Evolutionary conservation across 164 flowering plant genomes (phyloP), one percentile per base, ranked within the genome.

Genomic region (Euptelea pleiosperma): DNA sequence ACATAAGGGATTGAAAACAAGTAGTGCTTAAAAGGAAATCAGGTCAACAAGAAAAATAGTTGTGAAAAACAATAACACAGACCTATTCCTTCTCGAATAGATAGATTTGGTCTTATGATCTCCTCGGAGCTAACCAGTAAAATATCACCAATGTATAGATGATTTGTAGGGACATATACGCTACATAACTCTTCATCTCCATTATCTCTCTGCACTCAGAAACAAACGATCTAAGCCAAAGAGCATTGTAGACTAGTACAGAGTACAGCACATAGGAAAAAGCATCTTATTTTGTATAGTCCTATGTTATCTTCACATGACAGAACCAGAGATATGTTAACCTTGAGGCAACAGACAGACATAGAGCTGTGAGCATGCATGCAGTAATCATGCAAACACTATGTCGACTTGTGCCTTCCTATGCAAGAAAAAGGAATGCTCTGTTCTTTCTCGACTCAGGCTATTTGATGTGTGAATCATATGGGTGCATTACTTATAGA

Each of bases 41-140:
- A 21, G 2, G 2, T 1, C 8, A 1, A 36, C 24, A 12, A 52
- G 4, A 19, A 51, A 43, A 8, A 3, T 6, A 41, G 53, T 5
- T 9, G 55, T 43, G 15, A 42, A 39, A 39, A 24, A 8, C 40
- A 36, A 36, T 9, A 51, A 52, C 37, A 30, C 78, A 36, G 46
- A 87, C 94, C 94, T 77, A 87, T 87, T 57, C 94, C 94, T 77
- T 87, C 94, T 34, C 94, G 77, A 58, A 87, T 82, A 18, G 93
- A 86, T 6, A 86, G 73, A 65, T 84, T 84, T 57, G 93, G 89
- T 64, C 93, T 79, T 42, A 86, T 84, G 56, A 87, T 73, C 6
- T 87, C 94, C 49, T 79, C 75, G 37, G 90, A 74, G 61, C 75
- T 82, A 24, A 86, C 82, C 41, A 86, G 73, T 39, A 84, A 72